Conservation (phyloP, 495 filamentous ascomycete species). For the Aspergillus egyptiacus region DNA sequence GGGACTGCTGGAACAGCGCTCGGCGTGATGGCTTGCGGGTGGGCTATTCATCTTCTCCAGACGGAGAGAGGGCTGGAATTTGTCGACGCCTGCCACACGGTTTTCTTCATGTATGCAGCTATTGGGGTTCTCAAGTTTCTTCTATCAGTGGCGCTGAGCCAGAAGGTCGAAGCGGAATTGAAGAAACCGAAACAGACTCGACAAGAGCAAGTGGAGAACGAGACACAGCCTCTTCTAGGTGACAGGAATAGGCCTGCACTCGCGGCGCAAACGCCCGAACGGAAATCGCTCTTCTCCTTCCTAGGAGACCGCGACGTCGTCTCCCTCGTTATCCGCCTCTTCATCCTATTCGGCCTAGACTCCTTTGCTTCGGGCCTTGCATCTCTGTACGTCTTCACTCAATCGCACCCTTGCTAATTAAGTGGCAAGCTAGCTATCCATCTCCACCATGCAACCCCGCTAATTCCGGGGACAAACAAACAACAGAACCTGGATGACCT, state of each 20-base stretch:
- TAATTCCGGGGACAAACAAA: background rate
- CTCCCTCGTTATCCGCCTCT: conserved; percentile 60
- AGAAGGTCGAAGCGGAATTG: conserved; percentile 43
- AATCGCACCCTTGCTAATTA: background rate
- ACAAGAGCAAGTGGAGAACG: conserved; percentile 19
- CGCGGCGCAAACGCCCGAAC: conserved; percentile 8
- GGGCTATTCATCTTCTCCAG: conserved; percentile 51
- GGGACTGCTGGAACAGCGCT: conserved; percentile 58
- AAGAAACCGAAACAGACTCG: conserved; percentile 5
- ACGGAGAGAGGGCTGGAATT: conserved; percentile 45
- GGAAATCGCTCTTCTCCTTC: conserved; percentile 37
- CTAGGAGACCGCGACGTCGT: conserved; percentile 50
- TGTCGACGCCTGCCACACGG: conserved; percentile 55
- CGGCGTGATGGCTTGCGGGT: conserved; percentile 62
- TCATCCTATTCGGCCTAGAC: conserved; percentile 72
- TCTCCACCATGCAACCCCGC: too few species aligned
- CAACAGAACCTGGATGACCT: conserved; percentile 59
- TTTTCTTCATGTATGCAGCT: conserved; percentile 65
- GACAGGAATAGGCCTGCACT: conserved; percentile 14
- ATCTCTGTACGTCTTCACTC: conserved; percentile 44
- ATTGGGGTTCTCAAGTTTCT: conserved; percentile 63
- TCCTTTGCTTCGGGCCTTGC: conserved; percentile 74
- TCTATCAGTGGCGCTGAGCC: conserved; percentile 53
- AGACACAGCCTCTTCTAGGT: conserved; percentile 45
- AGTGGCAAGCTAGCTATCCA: too few species aligned